Percentiles rank a stretch among this genome's conserved stretches.
Evolutionary conservation across 129 eudicot genomes (phyloP).

Genomic region (Flaveria trinervia): DNA sequence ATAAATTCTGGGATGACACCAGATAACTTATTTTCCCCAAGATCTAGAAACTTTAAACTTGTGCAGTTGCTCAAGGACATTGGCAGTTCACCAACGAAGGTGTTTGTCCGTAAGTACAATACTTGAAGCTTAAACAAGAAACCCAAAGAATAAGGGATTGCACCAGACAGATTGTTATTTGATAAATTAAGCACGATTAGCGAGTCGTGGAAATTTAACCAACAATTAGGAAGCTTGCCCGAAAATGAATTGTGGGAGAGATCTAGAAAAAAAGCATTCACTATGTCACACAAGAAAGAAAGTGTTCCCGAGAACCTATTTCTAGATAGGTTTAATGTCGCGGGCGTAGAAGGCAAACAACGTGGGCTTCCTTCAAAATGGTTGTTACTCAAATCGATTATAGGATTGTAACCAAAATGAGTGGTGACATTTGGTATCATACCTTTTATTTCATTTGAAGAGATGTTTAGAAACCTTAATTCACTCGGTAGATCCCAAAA

Average conservation of each 20-base stretch:
- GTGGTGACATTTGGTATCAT: slow-evolving; percentile 20
- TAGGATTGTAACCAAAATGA: neutral
- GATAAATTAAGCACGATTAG: slow-evolving; percentile 32
- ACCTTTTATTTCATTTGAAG: slow-evolving; percentile 36
- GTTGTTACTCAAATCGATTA: slow-evolving; percentile 33
- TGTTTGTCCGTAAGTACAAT: slow-evolving; percentile 21
- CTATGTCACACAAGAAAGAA: slow-evolving; percentile 12
- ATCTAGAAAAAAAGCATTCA: slow-evolving; percentile 4
- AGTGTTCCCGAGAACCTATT: slow-evolving; percentile 38
- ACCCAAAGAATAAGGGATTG: slow-evolving; percentile 32
- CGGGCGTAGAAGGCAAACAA: neutral
- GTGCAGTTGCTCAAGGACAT: slow-evolving; percentile 28
- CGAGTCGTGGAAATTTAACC: neutral
- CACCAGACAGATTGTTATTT: slow-evolving; percentile 21
- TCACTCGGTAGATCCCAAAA: slow-evolving; percentile 30
- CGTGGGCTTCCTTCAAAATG: slow-evolving; percentile 8
- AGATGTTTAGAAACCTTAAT: slow-evolving; percentile 18
- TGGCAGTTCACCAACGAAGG: slow-evolving; percentile 31
- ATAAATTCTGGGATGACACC: slow-evolving; percentile 35
- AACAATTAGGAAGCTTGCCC: slow-evolving; percentile 31
- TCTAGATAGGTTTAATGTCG: slow-evolving; percentile 27
- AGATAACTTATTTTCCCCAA: slow-evolving; percentile 30
- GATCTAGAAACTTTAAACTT: slow-evolving; percentile 23
- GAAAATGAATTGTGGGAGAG: slow-evolving; percentile 31
- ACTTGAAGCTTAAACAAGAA: neutral